Percentiles rank a stretch among this genome's conserved stretches.
phyloP scores from a whole-genome alignment of 2,329 filamentous ascomycete species.

The Paecilomyces fulvus region DNA sequence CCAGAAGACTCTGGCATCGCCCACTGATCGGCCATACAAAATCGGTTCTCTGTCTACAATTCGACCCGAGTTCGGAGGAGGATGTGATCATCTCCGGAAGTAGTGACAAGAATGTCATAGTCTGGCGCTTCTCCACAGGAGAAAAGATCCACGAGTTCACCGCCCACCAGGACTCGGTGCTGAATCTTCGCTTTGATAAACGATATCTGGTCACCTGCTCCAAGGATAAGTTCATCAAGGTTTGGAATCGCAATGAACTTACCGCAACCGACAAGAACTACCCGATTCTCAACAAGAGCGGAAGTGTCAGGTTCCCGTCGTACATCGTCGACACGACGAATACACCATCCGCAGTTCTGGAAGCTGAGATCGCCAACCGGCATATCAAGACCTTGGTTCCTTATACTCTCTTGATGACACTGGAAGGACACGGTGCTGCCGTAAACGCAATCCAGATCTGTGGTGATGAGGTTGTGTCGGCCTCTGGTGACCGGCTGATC shows the following conservation, averaged over 20 bases:
- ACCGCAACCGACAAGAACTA: slow-evolving; percentile 38
- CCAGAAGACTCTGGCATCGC: slow-evolving; percentile 63
- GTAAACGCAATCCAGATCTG: slow-evolving; percentile 94
- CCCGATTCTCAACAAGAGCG: slow-evolving; percentile 33
- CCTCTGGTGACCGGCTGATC: slow-evolving; percentile 86
- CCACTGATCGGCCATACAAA: slow-evolving; percentile 70
- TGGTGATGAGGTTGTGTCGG: slow-evolving; percentile 80
- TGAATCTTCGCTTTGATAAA: slow-evolving; percentile 88
- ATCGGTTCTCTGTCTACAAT: slow-evolving; percentile 90
- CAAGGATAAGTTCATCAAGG: slow-evolving; percentile 93
- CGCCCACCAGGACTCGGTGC: slow-evolving; percentile 81
- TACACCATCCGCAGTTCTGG: slow-evolving; percentile 33
- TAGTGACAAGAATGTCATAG: slow-evolving; percentile 80
- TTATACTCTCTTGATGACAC: slow-evolving; percentile 67
- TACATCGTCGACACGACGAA: slow-evolving; percentile 46
- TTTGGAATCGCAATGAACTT: slow-evolving; percentile 78
- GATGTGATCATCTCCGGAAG: slow-evolving; percentile 94
- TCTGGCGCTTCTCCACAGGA: slow-evolving; percentile 92
- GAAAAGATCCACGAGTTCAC: slow-evolving; percentile 68
- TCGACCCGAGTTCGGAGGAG: slow-evolving; percentile 77
- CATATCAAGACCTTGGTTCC: slow-evolving; percentile 45
- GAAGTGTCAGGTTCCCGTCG: slow-evolving; percentile 40
- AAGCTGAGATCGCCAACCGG: slow-evolving; percentile 34
- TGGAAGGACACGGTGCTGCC: slow-evolving; percentile 80
- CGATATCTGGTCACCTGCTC: slow-evolving; percentile 91